Percentiles rank a stretch among this genome's conserved stretches.
Conservation (phyloP, 805 yeast genomes). For the Teunomyces cretensis region DNA sequence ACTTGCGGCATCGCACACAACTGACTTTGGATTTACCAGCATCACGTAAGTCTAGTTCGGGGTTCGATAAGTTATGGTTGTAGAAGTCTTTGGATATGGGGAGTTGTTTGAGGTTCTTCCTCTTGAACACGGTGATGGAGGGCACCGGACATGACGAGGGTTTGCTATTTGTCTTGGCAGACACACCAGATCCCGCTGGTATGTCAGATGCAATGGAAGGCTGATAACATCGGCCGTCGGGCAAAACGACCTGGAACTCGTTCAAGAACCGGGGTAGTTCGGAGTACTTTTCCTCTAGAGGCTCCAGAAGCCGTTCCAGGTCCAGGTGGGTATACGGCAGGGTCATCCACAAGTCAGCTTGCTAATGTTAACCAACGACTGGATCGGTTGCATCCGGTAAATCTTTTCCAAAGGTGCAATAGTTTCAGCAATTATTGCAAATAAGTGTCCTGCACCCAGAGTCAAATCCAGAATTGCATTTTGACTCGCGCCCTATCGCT, state of each 20-base stretch:
- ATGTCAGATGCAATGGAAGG: slow-evolving; percentile 7
- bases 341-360: background rate
- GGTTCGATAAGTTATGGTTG: slow-evolving; percentile 16
- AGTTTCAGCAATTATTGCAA: background rate
- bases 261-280: slow-evolving; percentile 21
- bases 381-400: background rate
- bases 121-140: slow-evolving; percentile 28
- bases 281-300: slow-evolving; percentile 13
- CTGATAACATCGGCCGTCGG: slow-evolving; percentile 4
- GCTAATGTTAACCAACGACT: too few relatives aligned
- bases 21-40: slow-evolving; percentile 23
- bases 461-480: background rate
- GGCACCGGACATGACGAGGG: background rate
- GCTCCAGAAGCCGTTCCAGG: slow-evolving; percentile 1
- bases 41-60: slow-evolving; percentile 20
- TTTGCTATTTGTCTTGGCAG: background rate
- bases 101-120: slow-evolving; percentile 21
- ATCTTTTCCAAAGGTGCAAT: background rate
- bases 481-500: slow-evolving; percentile 4
- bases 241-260: slow-evolving; percentile 19
- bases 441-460: background rate
- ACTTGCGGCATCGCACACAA: slow-evolving; percentile 32
- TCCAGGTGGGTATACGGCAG: background rate
- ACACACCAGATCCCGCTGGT: slow-evolving; percentile 3
- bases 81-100: slow-evolving; percentile 19